Evolutionary conservation across 805 yeast species (phyloP).

Genomic region (Yarrowia deformans): DNA sequence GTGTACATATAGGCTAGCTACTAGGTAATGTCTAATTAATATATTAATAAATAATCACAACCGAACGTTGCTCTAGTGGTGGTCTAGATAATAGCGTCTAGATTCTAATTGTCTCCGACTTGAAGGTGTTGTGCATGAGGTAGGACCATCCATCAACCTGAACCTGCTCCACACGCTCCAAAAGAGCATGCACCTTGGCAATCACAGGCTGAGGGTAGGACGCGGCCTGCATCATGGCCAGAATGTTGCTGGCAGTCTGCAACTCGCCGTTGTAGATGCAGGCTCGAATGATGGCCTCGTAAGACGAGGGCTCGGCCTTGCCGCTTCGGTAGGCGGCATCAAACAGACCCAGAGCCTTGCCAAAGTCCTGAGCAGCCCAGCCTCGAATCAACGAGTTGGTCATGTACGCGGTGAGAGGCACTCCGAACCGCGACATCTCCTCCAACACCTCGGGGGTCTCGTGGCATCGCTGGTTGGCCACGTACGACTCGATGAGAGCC

Average conservation of each 20-base stretch:
- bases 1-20: too few species aligned
- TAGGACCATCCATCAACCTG: slow-evolving; percentile 20
- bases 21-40: slow-evolving; percentile 20
- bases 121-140: slow-evolving; percentile 39
- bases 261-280: slow-evolving; percentile 45
- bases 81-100: slow-evolving; percentile 3
- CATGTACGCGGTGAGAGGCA: slow-evolving; percentile 50
- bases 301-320: slow-evolving; percentile 50
- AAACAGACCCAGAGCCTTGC: slow-evolving; percentile 47
- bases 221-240: slow-evolving; percentile 44
- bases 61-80: slow-evolving; percentile 31
- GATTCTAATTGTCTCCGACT: slow-evolving; percentile 33
- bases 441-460: slow-evolving; percentile 48
- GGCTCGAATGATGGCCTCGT: slow-evolving; percentile 50
- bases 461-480: slow-evolving; percentile 48
- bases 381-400: slow-evolving; percentile 50
- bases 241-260: slow-evolving; percentile 44
- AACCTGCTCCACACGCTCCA: slow-evolving; percentile 14
- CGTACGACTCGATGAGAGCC: slow-evolving; percentile 53
- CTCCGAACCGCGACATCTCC: slow-evolving; percentile 49
- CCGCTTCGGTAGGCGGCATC: slow-evolving; percentile 44
- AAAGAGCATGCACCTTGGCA: slow-evolving; percentile 43
- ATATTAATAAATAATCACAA: slow-evolving; percentile 33
- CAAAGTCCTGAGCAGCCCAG: slow-evolving; percentile 49
- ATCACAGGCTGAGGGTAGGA: slow-evolving; percentile 50